phyloP scores from a whole-genome alignment of 805 yeast genomes.

The Spencermartinsiella europaea region DNA sequence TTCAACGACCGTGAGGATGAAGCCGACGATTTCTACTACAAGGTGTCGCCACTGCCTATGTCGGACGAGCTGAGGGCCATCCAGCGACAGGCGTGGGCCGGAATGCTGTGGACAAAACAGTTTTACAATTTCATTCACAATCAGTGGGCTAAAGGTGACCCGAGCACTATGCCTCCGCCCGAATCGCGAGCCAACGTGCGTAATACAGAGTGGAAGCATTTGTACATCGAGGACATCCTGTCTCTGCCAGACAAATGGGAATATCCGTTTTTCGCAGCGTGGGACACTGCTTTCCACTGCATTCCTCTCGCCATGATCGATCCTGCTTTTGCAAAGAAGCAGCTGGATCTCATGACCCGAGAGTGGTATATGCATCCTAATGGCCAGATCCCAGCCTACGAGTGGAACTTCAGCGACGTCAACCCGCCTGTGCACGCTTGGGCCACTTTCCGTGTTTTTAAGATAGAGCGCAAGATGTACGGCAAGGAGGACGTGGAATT shows the following conservation, averaged over 20 bases:
- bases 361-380: conserved; percentile 99
- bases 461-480: conserved; percentile 79
- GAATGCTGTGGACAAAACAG: conserved; percentile 90
- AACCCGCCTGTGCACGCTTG: conserved; percentile 98
- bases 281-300: conserved; percentile 97
- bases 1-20: conserved; percentile 73
- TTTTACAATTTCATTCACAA: conserved; percentile 81
- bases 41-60: conserved; percentile 78
- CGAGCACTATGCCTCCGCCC: conserved; percentile 63
- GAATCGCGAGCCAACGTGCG: conserved; percentile 80
- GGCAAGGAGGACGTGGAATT: conserved; percentile 78
- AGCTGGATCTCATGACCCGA: conserved; percentile 76
- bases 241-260: conserved; percentile 96
- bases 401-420: conserved; percentile 94
- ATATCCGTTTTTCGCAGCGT: conserved; percentile 92
- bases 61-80: conserved; percentile 73
- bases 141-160: conserved; percentile 86
- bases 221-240: conserved; percentile 80
- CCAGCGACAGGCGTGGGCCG: conserved; percentile 93
- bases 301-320: conserved; percentile 90
- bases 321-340: conserved; percentile 86
- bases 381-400: conserved; percentile 96
- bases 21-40: conserved; percentile 91
- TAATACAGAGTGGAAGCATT: conserved; percentile 82
- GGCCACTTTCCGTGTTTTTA: conserved; percentile 84